Conservation (phyloP, 768 basidiomycete genomes). For the Omphalotus guepiniiformis region DNA sequence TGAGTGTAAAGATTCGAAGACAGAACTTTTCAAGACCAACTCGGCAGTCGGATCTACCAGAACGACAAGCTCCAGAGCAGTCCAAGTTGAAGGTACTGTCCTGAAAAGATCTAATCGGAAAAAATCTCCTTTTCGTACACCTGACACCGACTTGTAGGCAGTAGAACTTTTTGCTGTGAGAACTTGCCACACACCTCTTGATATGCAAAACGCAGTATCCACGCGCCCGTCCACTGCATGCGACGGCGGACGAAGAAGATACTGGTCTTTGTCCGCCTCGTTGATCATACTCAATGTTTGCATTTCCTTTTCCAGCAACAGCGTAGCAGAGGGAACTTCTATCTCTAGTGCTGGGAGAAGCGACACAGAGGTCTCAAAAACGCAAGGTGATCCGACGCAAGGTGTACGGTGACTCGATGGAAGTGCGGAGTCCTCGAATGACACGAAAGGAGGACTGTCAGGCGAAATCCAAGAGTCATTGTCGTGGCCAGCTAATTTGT, state of each 20-base stretch:
- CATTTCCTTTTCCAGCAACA: conserved; percentile 41
- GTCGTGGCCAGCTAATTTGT: conserved; percentile 23
- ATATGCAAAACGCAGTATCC: conserved; percentile 48
- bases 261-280: conserved; percentile 28
- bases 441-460: conserved; percentile 21
- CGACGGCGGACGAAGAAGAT: conserved; percentile 43
- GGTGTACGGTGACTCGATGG: conserved; percentile 26
- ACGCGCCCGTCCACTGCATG: conserved; percentile 52
- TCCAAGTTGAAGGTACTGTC: not conserved
- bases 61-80: conserved; percentile 21
- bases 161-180: conserved; percentile 22
- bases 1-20: conserved; percentile 13
- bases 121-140: conserved; percentile 25
- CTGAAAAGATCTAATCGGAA: conserved; percentile 24
- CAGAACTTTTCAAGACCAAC: conserved; percentile 14
- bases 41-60: conserved; percentile 22
- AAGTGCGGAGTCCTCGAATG: conserved; percentile 14
- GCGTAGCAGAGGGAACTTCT: conserved; percentile 19
- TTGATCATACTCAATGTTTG: conserved; percentile 31
- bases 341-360: conserved; percentile 31
- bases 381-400: conserved; percentile 41
- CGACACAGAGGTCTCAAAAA: conserved; percentile 50
- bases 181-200: conserved; percentile 33
- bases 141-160: conserved; percentile 12
- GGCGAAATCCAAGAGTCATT: not conserved